These are phyloP conservation scores for Leptographium lundbergii DNA, from an alignment of 2,329 filamentous ascomycete genomes.

Conservation along the genomic window DNA sequence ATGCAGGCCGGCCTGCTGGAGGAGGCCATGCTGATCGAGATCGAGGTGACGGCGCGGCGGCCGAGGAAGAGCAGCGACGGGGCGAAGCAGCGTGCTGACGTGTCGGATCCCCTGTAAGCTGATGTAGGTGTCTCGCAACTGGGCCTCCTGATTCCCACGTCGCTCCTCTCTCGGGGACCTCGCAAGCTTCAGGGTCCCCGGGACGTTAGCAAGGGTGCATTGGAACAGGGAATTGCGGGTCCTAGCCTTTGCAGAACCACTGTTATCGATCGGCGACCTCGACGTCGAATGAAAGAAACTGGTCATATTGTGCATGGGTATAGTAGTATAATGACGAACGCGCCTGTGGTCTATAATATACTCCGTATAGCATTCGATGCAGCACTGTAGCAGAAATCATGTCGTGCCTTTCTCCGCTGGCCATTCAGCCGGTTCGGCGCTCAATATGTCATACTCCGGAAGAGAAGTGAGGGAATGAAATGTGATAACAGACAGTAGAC, in stretches of 20 bases:
- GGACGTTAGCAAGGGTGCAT: background rate
- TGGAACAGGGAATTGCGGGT: background rate
- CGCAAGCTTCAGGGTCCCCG: background rate
- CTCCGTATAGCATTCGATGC: background rate
- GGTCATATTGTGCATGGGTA: background rate
- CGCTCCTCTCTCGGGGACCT: background rate
- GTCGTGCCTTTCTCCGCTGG: background rate
- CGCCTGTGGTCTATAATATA: background rate
- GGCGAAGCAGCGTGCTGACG: background rate
- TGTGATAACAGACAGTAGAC: too few species aligned
- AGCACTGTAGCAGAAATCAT: background rate
- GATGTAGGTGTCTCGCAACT: background rate
- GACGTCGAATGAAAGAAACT: background rate
- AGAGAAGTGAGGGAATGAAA: background rate
- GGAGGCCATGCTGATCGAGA: constrained; percentile 29
- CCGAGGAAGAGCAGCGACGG: background rate
- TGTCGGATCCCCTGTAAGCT: too few species aligned
- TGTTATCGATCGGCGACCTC: background rate
- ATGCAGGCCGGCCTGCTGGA: constrained; percentile 37
- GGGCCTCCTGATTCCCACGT: background rate
- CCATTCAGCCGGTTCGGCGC: background rate
- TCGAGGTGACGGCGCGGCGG: constrained; percentile 21
- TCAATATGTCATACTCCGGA: background rate
- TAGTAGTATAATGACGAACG: background rate
- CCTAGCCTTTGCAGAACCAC: background rate